Conservation (phyloP, 2,329 filamentous ascomycete species). For the Monilinia fructicola region DNA sequence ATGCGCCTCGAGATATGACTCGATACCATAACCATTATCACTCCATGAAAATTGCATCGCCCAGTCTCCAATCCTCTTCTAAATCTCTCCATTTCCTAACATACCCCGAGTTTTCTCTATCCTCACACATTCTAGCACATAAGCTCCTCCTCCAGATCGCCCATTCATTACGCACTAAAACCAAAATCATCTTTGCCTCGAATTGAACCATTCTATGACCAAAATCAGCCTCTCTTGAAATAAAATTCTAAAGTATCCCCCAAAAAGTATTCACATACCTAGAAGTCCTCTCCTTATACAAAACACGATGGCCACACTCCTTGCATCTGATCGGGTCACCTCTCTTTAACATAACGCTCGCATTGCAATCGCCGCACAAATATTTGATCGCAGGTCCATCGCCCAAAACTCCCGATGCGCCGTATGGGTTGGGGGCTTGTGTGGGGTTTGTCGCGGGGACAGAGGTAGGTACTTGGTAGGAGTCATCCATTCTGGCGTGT, state of each 20-base stretch:
- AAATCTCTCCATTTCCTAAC: slow-evolving; percentile 4
- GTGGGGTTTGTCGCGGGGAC: slow-evolving; percentile 9
- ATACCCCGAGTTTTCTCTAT: slow-evolving; percentile 13
- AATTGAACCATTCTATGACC: slow-evolving; percentile 89
- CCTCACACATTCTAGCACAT: neutral
- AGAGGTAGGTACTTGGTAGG: slow-evolving; percentile 22
- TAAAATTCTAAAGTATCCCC: too few relatives aligned
- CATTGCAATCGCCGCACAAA: slow-evolving; percentile 81
- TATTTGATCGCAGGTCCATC: slow-evolving; percentile 64
- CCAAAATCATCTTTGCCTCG: slow-evolving; percentile 72
- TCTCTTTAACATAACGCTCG: slow-evolving; percentile 71
- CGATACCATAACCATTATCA: slow-evolving; percentile 15
- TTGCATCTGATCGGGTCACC: slow-evolving; percentile 83
- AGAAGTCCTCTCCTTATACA: slow-evolving; percentile 95
- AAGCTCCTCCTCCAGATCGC: too few relatives aligned
- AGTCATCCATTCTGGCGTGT: slow-evolving; percentile 5
- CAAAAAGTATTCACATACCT: slow-evolving; percentile 63
- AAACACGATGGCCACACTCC: slow-evolving; percentile 89
- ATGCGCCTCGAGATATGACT: slow-evolving; percentile 25
- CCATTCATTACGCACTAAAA: neutral
- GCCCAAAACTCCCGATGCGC: slow-evolving; percentile 33
- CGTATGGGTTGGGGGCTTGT: slow-evolving; percentile 39
- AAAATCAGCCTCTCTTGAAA: slow-evolving; percentile 25
- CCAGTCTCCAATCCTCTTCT: slow-evolving; percentile 4
- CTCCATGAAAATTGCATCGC: slow-evolving; percentile 13